Evolutionary conservation across 192 early-diverging fungal species (phyloP), one percentile per base, ranked within the genome.

Genomic region (Geosiphon pyriformis): DNA sequence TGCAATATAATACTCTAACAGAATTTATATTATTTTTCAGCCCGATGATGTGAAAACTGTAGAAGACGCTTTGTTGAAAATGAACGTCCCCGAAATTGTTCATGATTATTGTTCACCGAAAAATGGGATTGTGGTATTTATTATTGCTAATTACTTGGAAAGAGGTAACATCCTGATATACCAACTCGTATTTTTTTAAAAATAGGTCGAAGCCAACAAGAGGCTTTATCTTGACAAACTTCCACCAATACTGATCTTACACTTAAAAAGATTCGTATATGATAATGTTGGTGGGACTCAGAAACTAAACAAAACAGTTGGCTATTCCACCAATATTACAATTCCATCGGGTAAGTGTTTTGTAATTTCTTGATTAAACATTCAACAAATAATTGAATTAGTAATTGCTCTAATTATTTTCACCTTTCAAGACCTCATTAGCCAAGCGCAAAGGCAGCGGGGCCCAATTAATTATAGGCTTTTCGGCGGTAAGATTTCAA

Each of bases 231-330:
- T 99, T 17, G 95, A 97, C 51, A 72, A 63, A 1, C 76, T 93
- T 27, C 97, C 97, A 6, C 90, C 94, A 1, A 85, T 99, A 4
- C 80, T 99, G 23, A 88, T 98, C 25, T 81, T 99, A 18, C 93
- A 97, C 61, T 72, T 99, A 47, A 99, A 98, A 73, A 87, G 95
- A 12, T 97, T 98, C 75, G 84, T 90, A 22, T 98, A 94, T 74
- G 82, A 83, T 62, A 78, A 82, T 59, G 70, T 80, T 35, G 88
- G 87, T 23, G 86, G 86, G 33, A 86, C 88, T 6, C 86, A 88
- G 68, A 99, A 99, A 79, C 65, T 96, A 22, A 81, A 81, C 51
- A 97, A 98, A 73, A 87, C 87, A 58, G 85, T 99, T 35, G 73
- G 76, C 26, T 97, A 94, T 72, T 78, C 80, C 12, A 54, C 70